Conservation (phyloP, 257 asterid genomes). For the Plantago major region DNA sequence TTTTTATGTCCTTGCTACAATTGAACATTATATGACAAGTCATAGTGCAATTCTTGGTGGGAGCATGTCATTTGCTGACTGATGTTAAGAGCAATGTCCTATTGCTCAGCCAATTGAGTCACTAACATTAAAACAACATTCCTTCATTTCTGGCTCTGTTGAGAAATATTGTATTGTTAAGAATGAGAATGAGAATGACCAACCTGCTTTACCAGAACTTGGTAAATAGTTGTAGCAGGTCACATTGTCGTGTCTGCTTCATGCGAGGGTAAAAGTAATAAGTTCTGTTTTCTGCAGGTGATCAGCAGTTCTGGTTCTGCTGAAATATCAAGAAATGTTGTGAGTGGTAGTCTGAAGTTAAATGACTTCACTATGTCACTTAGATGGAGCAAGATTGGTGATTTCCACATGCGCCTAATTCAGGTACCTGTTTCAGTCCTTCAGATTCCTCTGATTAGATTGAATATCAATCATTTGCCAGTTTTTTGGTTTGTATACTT, state of each 20-base stretch:
- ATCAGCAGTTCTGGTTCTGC: constrained; percentile 57
- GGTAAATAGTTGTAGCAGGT: too few relatives aligned
- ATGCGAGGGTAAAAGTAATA: not conserved
- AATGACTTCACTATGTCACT: constrained; percentile 59
- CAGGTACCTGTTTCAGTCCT: constrained; percentile 44
- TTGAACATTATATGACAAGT: too few relatives aligned
- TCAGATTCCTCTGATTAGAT: not conserved
- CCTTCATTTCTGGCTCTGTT: too few relatives aligned
- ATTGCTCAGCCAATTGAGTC: too few relatives aligned
- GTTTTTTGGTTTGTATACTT: not conserved
- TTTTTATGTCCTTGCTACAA: too few relatives aligned
- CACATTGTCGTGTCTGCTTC: not conserved
- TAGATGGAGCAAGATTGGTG: constrained; percentile 83
- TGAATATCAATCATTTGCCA: not conserved
- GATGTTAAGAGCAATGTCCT: too few relatives aligned
- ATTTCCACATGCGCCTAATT: constrained; percentile 66
- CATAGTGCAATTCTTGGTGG: too few relatives aligned
- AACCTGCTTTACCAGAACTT: too few relatives aligned
- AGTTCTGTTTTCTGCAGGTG: constrained; percentile 42
- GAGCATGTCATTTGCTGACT: too few relatives aligned
- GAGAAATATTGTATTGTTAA: too few relatives aligned
- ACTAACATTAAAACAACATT: too few relatives aligned
- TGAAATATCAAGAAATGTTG: constrained; percentile 46
- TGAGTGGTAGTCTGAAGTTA: constrained; percentile 55
- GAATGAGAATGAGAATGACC: too few relatives aligned